Evolutionary conservation across 2,329 filamentous ascomycete genomes (phyloP).

Genomic region (Paecilomyces dactylethromorphus): DNA sequence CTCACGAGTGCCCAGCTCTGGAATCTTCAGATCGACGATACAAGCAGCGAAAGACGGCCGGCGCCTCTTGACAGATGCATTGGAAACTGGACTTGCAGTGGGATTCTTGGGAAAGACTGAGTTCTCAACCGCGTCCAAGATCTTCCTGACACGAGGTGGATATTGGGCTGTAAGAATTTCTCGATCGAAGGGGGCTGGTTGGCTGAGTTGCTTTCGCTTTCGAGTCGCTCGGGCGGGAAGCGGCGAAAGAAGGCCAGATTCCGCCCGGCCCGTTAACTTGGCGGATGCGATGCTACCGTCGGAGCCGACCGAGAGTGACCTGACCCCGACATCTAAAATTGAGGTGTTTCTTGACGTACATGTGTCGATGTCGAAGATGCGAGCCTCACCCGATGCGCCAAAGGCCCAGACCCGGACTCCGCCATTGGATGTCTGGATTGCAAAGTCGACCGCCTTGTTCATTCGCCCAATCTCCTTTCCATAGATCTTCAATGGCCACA

Average conservation of each 20-base stretch:
- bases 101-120: conserved; percentile 1
- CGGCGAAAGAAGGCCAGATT: conserved; percentile 5
- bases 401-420: conserved; percentile 50
- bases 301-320: conserved; percentile 14
- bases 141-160: neutral
- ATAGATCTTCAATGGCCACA: conserved; percentile 46
- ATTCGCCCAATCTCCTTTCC: conserved; percentile 45
- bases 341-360: conserved; percentile 11
- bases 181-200: conserved; percentile 14
- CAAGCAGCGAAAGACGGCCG: conserved; percentile 28
- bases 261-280: conserved; percentile 9
- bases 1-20: conserved; percentile 18
- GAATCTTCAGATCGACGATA: conserved; percentile 30
- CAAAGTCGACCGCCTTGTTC: conserved; percentile 44
- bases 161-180: conserved; percentile 3
- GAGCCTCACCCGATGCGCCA: conserved; percentile 36
- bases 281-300: conserved; percentile 20
- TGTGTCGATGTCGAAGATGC: conserved; percentile 41
- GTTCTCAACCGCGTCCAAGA: neutral
- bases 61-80: conserved; percentile 4
- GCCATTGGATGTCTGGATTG: conserved; percentile 36
- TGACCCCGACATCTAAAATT: conserved; percentile 14
- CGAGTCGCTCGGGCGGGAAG: conserved; percentile 9
- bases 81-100: neutral
- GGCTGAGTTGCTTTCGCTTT: conserved; percentile 20